phyloP scores from a whole-genome alignment of 2,329 filamentous ascomycete species.

The Mariannaea sp. region DNA sequence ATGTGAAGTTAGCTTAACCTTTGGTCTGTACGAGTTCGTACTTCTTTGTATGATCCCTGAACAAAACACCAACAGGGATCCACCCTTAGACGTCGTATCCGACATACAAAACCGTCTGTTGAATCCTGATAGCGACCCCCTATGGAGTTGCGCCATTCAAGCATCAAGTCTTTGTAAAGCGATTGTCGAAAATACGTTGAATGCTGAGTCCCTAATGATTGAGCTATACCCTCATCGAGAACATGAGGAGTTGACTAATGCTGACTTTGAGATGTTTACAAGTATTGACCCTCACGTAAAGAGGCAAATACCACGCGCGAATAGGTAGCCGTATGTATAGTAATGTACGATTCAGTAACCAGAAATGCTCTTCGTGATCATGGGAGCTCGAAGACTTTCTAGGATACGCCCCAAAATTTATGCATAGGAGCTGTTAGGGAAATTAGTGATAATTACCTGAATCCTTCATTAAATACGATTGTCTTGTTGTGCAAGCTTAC shows the following conservation, averaged over 20 bases:
- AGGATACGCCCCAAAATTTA: too few relatives aligned
- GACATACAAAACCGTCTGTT: not conserved
- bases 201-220: not conserved
- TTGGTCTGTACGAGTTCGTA: not conserved
- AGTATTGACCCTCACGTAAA: not conserved
- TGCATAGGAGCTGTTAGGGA: too few relatives aligned
- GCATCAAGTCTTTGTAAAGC: not conserved
- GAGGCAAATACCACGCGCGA: not conserved
- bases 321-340: not conserved
- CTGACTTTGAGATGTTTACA: not conserved
- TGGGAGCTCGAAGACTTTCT: too few relatives aligned
- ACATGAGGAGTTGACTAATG: not conserved
- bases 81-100: not conserved
- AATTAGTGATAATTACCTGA: too few relatives aligned
- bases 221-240: not conserved
- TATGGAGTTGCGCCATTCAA: not conserved
- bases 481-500: too few relatives aligned
- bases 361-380: too few relatives aligned
- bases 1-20: not conserved
- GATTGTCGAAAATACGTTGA: not conserved
- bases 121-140: not conserved
- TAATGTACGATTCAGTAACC: too few relatives aligned
- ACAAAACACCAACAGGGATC: not conserved
- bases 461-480: too few relatives aligned
- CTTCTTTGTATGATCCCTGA: not conserved